Base-by-base conservation (phyloP, 2,329 filamentous ascomycete species). In the Biscogniauxia mediterranea region DNA sequence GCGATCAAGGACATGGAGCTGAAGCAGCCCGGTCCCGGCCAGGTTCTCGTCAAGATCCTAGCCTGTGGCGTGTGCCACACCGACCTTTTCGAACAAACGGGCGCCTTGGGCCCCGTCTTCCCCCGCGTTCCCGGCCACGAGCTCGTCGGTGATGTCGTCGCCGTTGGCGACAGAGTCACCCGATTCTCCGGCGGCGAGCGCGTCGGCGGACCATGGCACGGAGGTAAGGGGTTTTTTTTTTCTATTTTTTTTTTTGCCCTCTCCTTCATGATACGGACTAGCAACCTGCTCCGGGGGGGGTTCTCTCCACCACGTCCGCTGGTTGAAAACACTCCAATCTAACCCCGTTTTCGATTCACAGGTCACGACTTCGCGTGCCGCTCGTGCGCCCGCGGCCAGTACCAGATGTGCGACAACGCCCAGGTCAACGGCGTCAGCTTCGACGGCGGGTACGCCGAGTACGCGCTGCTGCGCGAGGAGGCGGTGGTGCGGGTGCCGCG, bases 1-100 rank as follows among this genome's bases (percentile, higher is more conserved):
- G 76, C 76, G 1, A 77, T 92, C 64, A 82, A 86, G 65, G 83
- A 91, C 2, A 70, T 88, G 3, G 78, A 82, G 19, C 79, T 92
- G 50, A 79, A 82, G 61, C 71, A 78, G 38, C 88, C 89, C 1
- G 75, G 80, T 6, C 71, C 79, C 0, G 81, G 83, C 19, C 80
- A 91, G 68, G 77, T 93, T 2, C 82, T 93, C 25, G 81, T 91
- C 73, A 92, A 92, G 73, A 83, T 91, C 2, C 78, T 87, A 8
- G 89, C 89, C 5, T 91, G 87, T 67, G 90, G 90, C 52, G 83
- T 93, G 55, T 93, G 90, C 74, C 87, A 87, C 72, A 84, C 82
- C 0, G 90, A 92, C 68, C 63, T 76, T 20, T 75, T 73, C 57
- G 74, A 83, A 1, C 77, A 81, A 55, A 54, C 70, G 2, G 85